These are phyloP conservation scores for Artemisia annua DNA, from an alignment of 129 eudicot genomes.

Conservation along the genomic window DNA sequence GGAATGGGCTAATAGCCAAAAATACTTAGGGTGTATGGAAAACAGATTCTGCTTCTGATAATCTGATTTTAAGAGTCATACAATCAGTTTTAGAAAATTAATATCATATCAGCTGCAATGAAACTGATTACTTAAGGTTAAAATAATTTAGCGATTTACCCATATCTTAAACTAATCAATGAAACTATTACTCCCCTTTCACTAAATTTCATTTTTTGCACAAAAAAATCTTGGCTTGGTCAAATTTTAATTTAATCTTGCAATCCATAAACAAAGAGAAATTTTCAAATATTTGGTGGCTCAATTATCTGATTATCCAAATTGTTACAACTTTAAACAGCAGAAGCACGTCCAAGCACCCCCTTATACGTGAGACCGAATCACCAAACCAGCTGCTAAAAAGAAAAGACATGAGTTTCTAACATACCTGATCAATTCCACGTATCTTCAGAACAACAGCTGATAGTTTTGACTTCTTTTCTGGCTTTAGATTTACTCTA, in stretches of 20 bases:
- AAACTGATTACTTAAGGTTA: neutral
- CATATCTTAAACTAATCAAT: neutral
- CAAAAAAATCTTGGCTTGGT: neutral
- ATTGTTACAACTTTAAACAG: no score
- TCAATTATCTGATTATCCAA: no score
- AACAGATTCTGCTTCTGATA: no score
- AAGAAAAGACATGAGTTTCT: neutral
- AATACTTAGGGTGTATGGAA: no score
- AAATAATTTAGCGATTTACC: neutral
- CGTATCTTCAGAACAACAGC: conserved; percentile 95
- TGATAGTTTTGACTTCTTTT: conserved; percentile 91
- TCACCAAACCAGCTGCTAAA: neutral
- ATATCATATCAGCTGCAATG: no score
- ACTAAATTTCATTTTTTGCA: neutral
- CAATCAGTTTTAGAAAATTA: no score
- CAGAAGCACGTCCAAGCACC: conserved; percentile 4
- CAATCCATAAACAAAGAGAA: neutral
- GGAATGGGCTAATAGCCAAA: no score
- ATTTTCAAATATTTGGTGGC: no score
- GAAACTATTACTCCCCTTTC: neutral
- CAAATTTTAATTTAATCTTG: neutral
- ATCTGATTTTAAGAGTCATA: no score
- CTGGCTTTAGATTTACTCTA: conserved; percentile 81
- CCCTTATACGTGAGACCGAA: neutral
- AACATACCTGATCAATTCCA: conserved; percentile 88